phyloP scores from a whole-genome alignment of 208 protist species.

The Crithidia brevicula region DNA sequence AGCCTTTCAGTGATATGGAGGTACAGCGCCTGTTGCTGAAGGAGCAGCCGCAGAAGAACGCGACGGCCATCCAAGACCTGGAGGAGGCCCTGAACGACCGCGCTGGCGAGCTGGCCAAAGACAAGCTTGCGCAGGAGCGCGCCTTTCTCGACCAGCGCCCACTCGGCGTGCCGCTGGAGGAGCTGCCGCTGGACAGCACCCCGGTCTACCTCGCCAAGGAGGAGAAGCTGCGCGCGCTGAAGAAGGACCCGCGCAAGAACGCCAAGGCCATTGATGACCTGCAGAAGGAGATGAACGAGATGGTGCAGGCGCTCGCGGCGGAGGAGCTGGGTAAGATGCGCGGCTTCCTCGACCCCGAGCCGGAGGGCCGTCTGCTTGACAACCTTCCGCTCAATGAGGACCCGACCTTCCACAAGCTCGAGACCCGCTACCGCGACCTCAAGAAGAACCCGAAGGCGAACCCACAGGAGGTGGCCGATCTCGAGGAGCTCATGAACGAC shows the following conservation, averaged over 20 bases:
- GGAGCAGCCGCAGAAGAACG: conserved; percentile 51
- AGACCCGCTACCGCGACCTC: conserved; percentile 64
- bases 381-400: conserved; percentile 68
- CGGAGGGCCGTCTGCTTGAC: conserved; percentile 65
- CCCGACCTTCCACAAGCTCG: conserved; percentile 56
- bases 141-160: conserved; percentile 63
- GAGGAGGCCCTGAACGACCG: conserved; percentile 78
- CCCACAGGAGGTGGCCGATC: conserved; percentile 55
- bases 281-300: conserved; percentile 59
- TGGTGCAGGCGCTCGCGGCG: conserved; percentile 54
- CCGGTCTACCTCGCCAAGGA: conserved; percentile 58
- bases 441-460: conserved; percentile 60
- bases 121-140: conserved; percentile 60
- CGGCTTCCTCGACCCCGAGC: conserved; percentile 71
- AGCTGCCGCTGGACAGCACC: conserved; percentile 69
- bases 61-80: conserved; percentile 55
- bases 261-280: conserved; percentile 41
- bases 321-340: conserved; percentile 65
- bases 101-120: conserved; percentile 60
- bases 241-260: conserved; percentile 56
- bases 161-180: conserved; percentile 64
- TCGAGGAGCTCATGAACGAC: conserved; percentile 83
- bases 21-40: conserved; percentile 56
- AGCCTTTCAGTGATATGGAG: conserved; percentile 67
- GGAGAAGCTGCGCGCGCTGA: conserved; percentile 58